A percentile compares a stretch with the other conserved stretches of the same genome.
Evolutionary conservation across 1,284 basidiomycete species (phyloP).

Genomic region (Naganishia sp.): DNA sequence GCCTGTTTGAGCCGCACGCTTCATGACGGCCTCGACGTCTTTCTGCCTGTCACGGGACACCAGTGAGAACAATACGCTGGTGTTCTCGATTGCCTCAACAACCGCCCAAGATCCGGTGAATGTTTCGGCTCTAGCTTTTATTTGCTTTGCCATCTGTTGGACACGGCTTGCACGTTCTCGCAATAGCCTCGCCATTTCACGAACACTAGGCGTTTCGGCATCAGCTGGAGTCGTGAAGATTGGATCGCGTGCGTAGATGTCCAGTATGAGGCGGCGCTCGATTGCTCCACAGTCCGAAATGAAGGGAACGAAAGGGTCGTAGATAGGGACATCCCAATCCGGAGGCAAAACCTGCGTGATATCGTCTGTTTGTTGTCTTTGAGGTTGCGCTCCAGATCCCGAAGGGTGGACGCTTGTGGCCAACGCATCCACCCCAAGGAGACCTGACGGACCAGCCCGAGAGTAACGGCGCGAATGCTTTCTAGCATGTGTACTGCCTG

Average conservation of each 20-base stretch:
- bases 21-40: conserved; percentile 13
- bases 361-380: conserved; percentile 13
- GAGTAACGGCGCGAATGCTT: conserved; percentile 15
- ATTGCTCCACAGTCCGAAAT: conserved; percentile 77
- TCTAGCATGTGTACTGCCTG: neutral
- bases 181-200: conserved; percentile 66
- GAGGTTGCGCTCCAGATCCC: neutral
- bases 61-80: conserved; percentile 8
- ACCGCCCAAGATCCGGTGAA: conserved; percentile 20
- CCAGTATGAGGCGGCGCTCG: conserved; percentile 68
- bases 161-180: conserved; percentile 63
- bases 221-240: conserved; percentile 49
- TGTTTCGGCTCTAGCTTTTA: conserved; percentile 3
- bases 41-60: conserved; percentile 6
- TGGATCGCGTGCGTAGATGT: conserved; percentile 59
- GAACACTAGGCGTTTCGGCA: conserved; percentile 50
- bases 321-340: conserved; percentile 80
- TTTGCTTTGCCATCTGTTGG: conserved; percentile 6
- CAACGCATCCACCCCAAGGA: conserved; percentile 17
- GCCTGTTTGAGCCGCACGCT: conserved; percentile 11
- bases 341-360: conserved; percentile 1
- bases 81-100: conserved; percentile 14
- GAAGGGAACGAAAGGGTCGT: conserved; percentile 86
- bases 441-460: conserved; percentile 11
- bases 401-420: conserved; percentile 8